Base-by-base conservation (phyloP, 2,329 filamentous ascomycete species). In the Fusarium poae region DNA sequence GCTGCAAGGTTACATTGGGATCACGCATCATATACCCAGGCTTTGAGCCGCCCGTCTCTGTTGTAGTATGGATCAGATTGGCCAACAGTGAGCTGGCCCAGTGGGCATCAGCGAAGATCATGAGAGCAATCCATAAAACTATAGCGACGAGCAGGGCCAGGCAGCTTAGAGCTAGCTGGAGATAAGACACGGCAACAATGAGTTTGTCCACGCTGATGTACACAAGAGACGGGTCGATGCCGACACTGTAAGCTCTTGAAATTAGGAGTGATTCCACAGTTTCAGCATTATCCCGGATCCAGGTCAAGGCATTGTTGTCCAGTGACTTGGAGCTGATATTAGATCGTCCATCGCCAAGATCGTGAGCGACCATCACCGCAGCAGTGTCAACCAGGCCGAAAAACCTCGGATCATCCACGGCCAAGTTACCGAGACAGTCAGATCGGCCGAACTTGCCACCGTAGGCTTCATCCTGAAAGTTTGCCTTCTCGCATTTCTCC, bases 311-410 rank as follows among this genome's bases (percentile, higher is more conserved):
- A 13, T 43, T 16, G 4, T 65, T 15, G 4, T 71, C 18, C 6
- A 71, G 67, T 1, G 68, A 70, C 15, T 37, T 2, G 1, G 67
- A 55, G 10, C 68, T 71, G 18, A 52, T 8, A 5, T 68, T 71
- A 0, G 68, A 71, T 3, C 68, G 60, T 3, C 53, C 30, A 5
- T 61, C 39, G 1, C 68, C 68, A 0, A 71, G 16, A 0, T 68
- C 67, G 2, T 65, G 32, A 1, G 35, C 25, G 11, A 71, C 48
- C 29, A 71, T 35, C 1, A 71, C 30, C 37, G 67, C 68, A 30
- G 64, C 43, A 1, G 68, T 71, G 12, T 71, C 68, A 15, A 71
- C 67, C 5, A 68, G 67, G 1, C 68, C 67, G 27, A 59, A 71
- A 25, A 71, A 71, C 25, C 18, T 16, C 1, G 8, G 29, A 15